These are phyloP conservation scores for Coemansia sp. DNA, from an alignment of 192 early-diverging fungal genomes.

Conservation along the genomic window DNA sequence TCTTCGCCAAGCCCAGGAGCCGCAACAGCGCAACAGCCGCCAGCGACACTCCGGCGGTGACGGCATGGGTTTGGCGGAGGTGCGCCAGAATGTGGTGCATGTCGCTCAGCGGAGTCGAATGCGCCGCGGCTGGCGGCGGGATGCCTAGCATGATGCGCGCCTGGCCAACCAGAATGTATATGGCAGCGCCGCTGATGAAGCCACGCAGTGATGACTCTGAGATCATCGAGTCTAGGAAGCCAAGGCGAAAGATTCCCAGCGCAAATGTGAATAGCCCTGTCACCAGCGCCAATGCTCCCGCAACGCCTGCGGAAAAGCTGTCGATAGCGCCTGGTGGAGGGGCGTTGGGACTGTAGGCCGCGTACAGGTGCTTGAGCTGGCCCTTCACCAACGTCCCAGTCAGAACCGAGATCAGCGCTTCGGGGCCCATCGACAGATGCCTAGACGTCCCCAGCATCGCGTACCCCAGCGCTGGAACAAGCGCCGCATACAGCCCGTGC, in stretches of 20 bases:
- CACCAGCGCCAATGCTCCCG: slow-evolving; percentile 77
- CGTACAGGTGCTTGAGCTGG: slow-evolving; percentile 61
- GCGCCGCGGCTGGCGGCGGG: slow-evolving; percentile 58
- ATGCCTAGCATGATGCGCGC: slow-evolving; percentile 73
- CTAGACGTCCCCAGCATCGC: slow-evolving; percentile 91
- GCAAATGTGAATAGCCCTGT: slow-evolving; percentile 94
- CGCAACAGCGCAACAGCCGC: slow-evolving; percentile 73
- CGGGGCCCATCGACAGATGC: slow-evolving; percentile 94
- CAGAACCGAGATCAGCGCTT: slow-evolving; percentile 90
- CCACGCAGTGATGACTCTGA: slow-evolving; percentile 92
- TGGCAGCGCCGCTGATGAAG: slow-evolving; percentile 92
- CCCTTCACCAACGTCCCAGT: slow-evolving; percentile 68
- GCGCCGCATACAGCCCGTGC: slow-evolving; percentile 90
- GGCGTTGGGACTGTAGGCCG: slow-evolving; percentile 45
- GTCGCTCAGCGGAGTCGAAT: slow-evolving; percentile 80
- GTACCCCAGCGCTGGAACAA: slow-evolving; percentile 84
- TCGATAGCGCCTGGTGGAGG: slow-evolving; percentile 59
- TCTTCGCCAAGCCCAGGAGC: slow-evolving; percentile 43
- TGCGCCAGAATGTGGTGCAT: slow-evolving; percentile 69
- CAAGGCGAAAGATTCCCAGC: slow-evolving; percentile 93
- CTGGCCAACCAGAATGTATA: slow-evolving; percentile 92
- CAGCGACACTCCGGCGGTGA: slow-evolving; percentile 75
- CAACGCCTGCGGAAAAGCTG: slow-evolving; percentile 48
- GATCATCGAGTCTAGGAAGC: slow-evolving; percentile 97
- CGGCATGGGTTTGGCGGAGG: slow-evolving; percentile 64